These are phyloP conservation scores for Penicillium sp. DNA, from an alignment of 2,329 filamentous ascomycete genomes.

Conservation along the genomic window DNA sequence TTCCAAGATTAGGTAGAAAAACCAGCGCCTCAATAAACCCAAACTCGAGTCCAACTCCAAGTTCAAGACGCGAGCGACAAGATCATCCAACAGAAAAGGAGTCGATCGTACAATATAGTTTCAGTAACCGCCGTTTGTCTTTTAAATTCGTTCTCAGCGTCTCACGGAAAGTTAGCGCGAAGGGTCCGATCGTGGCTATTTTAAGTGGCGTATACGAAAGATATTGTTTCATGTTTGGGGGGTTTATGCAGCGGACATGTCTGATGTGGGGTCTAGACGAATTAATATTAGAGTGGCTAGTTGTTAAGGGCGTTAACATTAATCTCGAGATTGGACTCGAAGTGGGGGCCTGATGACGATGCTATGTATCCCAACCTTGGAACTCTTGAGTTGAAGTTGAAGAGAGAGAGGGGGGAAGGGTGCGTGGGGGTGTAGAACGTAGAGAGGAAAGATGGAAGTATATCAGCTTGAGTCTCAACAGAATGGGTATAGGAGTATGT, in stretches of 20 bases:
- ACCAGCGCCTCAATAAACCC: neutral
- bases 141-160: neutral
- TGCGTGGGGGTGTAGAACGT: neutral
- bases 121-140: neutral
- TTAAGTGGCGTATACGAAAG: neutral
- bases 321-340: neutral
- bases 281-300: neutral
- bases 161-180: neutral
- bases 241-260: neutral
- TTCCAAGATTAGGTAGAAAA: neutral
- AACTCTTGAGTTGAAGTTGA: neutral
- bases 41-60: neutral
- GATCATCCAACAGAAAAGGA: neutral
- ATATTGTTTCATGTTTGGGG: neutral
- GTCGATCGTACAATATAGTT: neutral
- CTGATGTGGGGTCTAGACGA: neutral
- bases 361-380: constrained; percentile 4
- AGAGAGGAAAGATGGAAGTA: neutral
- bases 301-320: neutral
- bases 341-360: constrained; percentile 14
- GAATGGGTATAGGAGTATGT: neutral
- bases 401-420: neutral
- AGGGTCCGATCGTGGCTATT: neutral
- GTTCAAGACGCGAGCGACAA: neutral
- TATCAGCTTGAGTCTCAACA: neutral